Evolutionary conservation across 495 filamentous ascomycete species (phyloP).

Genomic region (Podospora pseudoanserina): DNA sequence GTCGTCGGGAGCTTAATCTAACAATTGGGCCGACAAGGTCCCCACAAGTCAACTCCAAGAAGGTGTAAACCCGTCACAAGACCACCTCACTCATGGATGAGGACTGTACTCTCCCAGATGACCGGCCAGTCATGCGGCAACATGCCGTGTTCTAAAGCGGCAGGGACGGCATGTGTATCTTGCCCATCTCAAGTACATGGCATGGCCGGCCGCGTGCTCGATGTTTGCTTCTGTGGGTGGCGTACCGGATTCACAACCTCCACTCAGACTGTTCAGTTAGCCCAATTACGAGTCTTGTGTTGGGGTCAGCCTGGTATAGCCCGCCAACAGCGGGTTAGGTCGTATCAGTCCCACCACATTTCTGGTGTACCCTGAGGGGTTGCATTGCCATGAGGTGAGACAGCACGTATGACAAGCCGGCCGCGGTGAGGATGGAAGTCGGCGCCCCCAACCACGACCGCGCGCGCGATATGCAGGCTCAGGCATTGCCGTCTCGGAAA

Average conservation of each 20-base stretch:
- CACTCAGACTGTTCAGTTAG: background rate
- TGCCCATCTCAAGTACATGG: background rate
- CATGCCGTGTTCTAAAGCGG: slow-evolving; percentile 7
- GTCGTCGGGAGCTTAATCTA: background rate
- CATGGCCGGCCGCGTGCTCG: background rate
- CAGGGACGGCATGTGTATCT: background rate
- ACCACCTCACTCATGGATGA: background rate
- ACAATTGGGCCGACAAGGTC: background rate
- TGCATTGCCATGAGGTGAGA: background rate
- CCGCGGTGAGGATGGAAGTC: background rate
- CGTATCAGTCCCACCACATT: background rate
- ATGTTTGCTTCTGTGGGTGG: background rate
- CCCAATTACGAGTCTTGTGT: background rate
- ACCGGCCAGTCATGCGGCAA: slow-evolving; percentile 7
- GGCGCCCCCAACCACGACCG: background rate
- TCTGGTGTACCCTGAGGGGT: background rate
- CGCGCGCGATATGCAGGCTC: background rate
- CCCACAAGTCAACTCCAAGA: background rate
- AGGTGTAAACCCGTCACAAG: background rate
- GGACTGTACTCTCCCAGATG: background rate
- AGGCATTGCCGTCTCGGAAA: no score
- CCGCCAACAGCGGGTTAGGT: background rate
- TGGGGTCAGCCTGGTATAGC: background rate
- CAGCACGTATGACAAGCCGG: background rate
- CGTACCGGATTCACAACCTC: background rate